Base-by-base conservation (phyloP, 2,329 filamentous ascomycete genomes). In the Talaromyces atroroseus region DNA sequence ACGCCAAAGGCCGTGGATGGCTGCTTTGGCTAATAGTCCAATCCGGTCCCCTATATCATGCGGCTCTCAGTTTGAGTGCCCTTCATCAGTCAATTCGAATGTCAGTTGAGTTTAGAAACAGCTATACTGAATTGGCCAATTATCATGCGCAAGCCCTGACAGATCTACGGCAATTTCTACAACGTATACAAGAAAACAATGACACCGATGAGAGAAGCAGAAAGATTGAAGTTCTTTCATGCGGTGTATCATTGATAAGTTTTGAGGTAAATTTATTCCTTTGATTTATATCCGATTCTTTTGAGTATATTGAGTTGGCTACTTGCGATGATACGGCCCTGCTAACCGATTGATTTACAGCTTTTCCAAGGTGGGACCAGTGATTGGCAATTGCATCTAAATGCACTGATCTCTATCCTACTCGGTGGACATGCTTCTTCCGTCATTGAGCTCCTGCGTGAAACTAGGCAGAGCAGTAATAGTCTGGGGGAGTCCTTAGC, bases 321-420 rank as follows among this genome's bases (percentile, higher is more conserved):
- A 29, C 26, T 5, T 29, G 26, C 8, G 26, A 29, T 29, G 5
- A 29, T 29, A 11, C 4, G n/a, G 1, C 3, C 18, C 16, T 20
- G 21, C 38, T 49, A 7, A 46, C 16, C 38, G 11, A 20, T 18
- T 6, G 11, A 14, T 3, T 16, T 5, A n/a, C 21, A 61, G 59
- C 51, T 61, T 5, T 61, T 61, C 24, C 57, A 59, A 47, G 59
- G 59, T n/a, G 59, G 59, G 23, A 55, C 58, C 3, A 59, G 59
- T 24, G 58, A 61, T 21, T 61, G 59, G 59, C 57, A 61, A 36
- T 36, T 59, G 20, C 59, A 61, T 52, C 49, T 61, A 11, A 59
- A 61, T 18, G 59, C 58, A 7, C 42, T 61, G 20, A 56, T 58
- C 20, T 56, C 59, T 14, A 48, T 57, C 56, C 23, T 54, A 8